phyloP scores from a whole-genome alignment of 2,329 filamentous ascomycete species.

The Colletotrichum tropicale region DNA sequence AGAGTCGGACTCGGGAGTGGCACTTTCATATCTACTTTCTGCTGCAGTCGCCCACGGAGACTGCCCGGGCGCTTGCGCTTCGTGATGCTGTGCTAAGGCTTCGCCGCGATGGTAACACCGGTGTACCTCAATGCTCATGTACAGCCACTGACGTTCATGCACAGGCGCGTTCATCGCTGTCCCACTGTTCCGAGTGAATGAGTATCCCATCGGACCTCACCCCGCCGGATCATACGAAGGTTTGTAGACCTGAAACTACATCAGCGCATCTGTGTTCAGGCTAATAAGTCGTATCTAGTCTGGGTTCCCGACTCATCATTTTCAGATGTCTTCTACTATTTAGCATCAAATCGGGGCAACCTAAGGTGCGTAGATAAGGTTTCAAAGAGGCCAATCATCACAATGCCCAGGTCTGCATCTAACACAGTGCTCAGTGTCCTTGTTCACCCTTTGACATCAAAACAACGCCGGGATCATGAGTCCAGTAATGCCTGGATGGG shows the following conservation, averaged over 20 bases:
- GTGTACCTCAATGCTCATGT: accelerated
- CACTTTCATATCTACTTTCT: conserved; percentile 40
- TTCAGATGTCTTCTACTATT: conserved; percentile 37
- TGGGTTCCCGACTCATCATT: conserved; percentile 39
- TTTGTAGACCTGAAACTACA: conserved; percentile 16
- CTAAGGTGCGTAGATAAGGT: conserved; percentile 26
- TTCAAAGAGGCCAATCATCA: neutral
- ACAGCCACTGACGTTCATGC: neutral
- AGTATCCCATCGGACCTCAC: conserved; percentile 35
- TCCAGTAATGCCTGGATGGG: conserved; percentile 36
- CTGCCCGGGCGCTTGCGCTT: conserved; percentile 33
- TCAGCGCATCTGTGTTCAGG: neutral
- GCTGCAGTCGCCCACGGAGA: conserved; percentile 33
- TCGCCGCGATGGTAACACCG: conserved; percentile 31
- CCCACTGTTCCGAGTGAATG: conserved; percentile 33
- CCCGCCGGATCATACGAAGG: conserved; percentile 38
- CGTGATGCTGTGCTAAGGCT: conserved; percentile 35
- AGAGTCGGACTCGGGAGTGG: conserved; percentile 32
- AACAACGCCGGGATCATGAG: conserved; percentile 35
- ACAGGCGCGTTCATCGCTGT: conserved; percentile 38
- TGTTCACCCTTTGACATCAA: conserved; percentile 33
- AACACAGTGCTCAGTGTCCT: conserved; percentile 25
- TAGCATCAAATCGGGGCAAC: conserved; percentile 34
- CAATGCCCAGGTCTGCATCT: neutral
- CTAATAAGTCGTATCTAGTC: conserved; percentile 16